phyloP scores from a whole-genome alignment of 2,329 filamentous ascomycete species.

The Beauveria brongniartii region DNA sequence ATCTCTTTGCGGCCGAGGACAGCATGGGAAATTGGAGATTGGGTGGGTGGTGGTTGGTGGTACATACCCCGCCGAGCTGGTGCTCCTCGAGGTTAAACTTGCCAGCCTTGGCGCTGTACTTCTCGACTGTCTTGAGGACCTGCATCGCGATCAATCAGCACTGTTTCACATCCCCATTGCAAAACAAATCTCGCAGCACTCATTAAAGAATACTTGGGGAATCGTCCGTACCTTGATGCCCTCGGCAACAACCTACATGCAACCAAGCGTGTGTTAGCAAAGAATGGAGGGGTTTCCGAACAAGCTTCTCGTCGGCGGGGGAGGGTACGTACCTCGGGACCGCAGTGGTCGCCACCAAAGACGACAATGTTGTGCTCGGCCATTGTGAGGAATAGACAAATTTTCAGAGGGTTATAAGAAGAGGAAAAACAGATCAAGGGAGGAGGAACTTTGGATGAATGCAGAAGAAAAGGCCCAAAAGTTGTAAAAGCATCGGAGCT shows the following conservation, averaged over 20 bases:
- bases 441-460: too few relatives aligned
- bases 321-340: conserved; percentile 57
- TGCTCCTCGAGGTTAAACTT: conserved; percentile 89
- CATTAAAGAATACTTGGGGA: too few relatives aligned
- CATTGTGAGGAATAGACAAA: conserved; percentile 36
- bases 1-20: background rate
- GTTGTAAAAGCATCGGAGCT: background rate
- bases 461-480: background rate
- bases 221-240: conserved; percentile 62
- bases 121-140: conserved; percentile 74
- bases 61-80: conserved; percentile 79
- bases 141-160: conserved; percentile 25
- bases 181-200: too few relatives aligned
- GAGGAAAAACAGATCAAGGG: too few relatives aligned
- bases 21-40: background rate
- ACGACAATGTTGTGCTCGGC: conserved; percentile 69
- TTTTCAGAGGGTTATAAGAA: too few relatives aligned
- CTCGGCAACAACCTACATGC: conserved; percentile 62
- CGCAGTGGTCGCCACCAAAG: conserved; percentile 76
- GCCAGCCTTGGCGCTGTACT: conserved; percentile 56
- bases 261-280: background rate
- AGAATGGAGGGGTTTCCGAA: background rate
- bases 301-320: background rate
- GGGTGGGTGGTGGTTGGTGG: background rate
- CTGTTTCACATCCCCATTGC: too few relatives aligned